phyloP scores from a whole-genome alignment of 2,329 filamentous ascomycete species.

The Rutstroemia sp. region DNA sequence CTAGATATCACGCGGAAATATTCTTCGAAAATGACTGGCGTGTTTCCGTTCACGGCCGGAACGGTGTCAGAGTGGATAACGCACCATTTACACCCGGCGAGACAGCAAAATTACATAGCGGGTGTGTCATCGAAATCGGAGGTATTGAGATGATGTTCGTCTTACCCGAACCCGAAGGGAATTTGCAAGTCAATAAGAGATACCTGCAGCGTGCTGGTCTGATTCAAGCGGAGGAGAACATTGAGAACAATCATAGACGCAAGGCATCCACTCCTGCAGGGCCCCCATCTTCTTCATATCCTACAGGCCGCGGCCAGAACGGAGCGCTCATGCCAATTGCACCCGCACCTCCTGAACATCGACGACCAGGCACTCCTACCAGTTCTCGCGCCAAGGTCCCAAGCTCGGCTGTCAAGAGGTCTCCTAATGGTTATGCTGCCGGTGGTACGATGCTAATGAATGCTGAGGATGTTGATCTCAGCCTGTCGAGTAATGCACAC shows the following conservation, averaged over 20 bases:
- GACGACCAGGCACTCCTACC: conserved; percentile 50
- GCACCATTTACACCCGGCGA: conserved; percentile 57
- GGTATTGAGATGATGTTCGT: conserved; percentile 99
- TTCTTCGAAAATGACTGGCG: conserved; percentile 74
- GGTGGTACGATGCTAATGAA: conserved; percentile 39
- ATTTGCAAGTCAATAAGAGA: conserved; percentile 58
- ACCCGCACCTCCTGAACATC: conserved; percentile 53
- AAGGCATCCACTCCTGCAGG: neutral
- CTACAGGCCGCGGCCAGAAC: conserved; percentile 14
- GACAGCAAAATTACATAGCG: conserved; percentile 64
- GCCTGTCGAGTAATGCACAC: conserved; percentile 76
- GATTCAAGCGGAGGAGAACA: conserved; percentile 24
- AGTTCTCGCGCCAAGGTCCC: conserved; percentile 19
- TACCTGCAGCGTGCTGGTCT: conserved; percentile 64
- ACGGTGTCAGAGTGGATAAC: conserved; percentile 82
- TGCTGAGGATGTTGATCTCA: conserved; percentile 60
- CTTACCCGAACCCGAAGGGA: conserved; percentile 64
- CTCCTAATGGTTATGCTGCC: conserved; percentile 21
- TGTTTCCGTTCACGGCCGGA: conserved; percentile 81
- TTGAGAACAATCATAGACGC: neutral
- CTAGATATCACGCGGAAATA: conserved; percentile 68
- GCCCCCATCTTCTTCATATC: neutral
- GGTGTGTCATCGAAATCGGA: conserved; percentile 85
- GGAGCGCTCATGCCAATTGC: conserved; percentile 42
- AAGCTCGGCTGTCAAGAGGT: conserved; percentile 20